phyloP scores from a whole-genome alignment of 306 rosid species.

The Quercus gilva region DNA sequence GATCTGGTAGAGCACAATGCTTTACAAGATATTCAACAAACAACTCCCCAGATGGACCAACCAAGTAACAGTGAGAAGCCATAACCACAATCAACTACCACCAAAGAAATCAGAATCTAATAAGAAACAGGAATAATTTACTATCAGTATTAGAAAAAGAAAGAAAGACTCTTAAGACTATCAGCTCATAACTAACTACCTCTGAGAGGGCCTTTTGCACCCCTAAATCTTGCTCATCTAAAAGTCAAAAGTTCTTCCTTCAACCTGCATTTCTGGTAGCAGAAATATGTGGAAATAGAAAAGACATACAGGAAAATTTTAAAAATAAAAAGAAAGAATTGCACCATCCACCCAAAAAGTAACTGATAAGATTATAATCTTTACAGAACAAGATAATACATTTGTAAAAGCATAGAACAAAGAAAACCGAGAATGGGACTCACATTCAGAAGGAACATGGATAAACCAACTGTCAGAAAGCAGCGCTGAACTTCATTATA shows the following conservation, averaged over 20 bases:
- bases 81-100: slow-evolving; percentile 84
- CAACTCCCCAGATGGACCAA: slow-evolving; percentile 89
- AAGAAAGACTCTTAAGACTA: slow-evolving; percentile 4
- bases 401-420: not conserved
- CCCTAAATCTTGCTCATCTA: slow-evolving; percentile 73
- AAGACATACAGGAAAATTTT: not conserved
- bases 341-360: not conserved
- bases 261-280: slow-evolving; percentile 75
- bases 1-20: slow-evolving; percentile 70
- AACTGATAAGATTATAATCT: not conserved
- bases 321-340: not conserved
- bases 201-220: slow-evolving; percentile 82
- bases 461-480: slow-evolving; percentile 88
- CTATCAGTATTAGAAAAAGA: not conserved
- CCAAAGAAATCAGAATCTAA: slow-evolving; percentile 13
- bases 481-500: slow-evolving; percentile 92
- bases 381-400: not conserved
- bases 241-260: slow-evolving; percentile 81
- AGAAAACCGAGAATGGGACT: slow-evolving; percentile 32
- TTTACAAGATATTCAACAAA: slow-evolving; percentile 91
- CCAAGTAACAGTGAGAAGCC: slow-evolving; percentile 96
- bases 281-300: slow-evolving; percentile 6
- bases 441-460: slow-evolving; percentile 78
- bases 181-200: slow-evolving; percentile 36
- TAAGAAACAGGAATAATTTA: slow-evolving; percentile 5